Percentiles rank a stretch among this genome's conserved stretches.
These are phyloP conservation scores for Larix kaempferi DNA, from an alignment of 75 land plant species.

Conservation along the genomic window DNA sequence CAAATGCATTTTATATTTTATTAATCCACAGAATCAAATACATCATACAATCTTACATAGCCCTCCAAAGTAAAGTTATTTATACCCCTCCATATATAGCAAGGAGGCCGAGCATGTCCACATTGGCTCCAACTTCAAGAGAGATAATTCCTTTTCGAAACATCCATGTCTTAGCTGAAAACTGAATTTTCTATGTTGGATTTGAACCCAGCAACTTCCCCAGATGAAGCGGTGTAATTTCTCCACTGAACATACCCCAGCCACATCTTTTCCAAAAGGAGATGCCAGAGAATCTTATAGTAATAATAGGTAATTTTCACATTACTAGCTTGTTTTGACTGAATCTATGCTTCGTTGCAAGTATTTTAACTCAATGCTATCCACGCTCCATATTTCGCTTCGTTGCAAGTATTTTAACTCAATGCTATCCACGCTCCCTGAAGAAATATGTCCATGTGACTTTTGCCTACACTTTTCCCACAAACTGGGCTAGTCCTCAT, in stretches of 20 bases:
- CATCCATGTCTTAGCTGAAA: no score
- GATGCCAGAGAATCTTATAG: not conserved
- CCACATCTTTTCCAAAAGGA: not conserved
- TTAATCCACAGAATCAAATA: no score
- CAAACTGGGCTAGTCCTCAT: conserved; percentile 77
- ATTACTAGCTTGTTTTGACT: conserved; percentile 19
- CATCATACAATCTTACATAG: no score
- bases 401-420: conserved; percentile 58
- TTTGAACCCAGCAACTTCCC: no score
- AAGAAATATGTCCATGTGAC: conserved; percentile 63
- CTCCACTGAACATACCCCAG: not conserved
- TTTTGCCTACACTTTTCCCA: conserved; percentile 72
- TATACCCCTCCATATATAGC: no score
- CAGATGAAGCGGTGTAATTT: not conserved
- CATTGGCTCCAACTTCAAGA: no score
- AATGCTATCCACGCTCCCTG: conserved; percentile 77
- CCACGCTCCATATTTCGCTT: conserved; percentile 53
- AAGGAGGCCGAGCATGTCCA: no score
- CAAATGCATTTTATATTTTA: no score
- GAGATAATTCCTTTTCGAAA: no score
- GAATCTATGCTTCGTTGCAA: conserved; percentile 44
- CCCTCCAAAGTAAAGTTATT: no score
- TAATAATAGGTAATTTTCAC: not conserved
- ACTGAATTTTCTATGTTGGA: no score
- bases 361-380: conserved; percentile 59